Conservation (phyloP, 768 basidiomycete genomes). For the Suillus variegatus region DNA sequence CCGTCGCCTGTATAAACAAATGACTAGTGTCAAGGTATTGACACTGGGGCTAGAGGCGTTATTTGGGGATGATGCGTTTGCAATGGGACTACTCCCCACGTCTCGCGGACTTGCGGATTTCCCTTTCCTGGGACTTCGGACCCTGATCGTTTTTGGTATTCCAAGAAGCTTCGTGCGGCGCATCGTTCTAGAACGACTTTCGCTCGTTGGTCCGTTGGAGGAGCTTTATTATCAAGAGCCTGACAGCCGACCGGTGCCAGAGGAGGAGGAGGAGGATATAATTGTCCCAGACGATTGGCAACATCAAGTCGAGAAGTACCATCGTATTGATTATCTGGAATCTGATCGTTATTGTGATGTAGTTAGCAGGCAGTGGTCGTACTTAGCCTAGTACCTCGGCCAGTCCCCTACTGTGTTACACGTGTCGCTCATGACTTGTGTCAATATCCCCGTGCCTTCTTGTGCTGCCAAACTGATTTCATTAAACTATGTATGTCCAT, state of each 20-base stretch:
- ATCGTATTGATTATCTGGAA: background rate
- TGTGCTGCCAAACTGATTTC: background rate
- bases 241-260: background rate
- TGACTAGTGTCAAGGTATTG: background rate
- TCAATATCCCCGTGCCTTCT: background rate
- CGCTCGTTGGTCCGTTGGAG: background rate
- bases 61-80: background rate
- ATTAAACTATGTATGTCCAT: background rate
- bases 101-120: background rate
- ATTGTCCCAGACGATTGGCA: background rate
- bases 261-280: background rate
- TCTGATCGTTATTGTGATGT: background rate
- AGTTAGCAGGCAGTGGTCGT: background rate
- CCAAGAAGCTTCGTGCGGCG: background rate
- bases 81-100: background rate
- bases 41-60: background rate
- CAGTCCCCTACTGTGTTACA: background rate
- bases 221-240: background rate
- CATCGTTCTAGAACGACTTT: background rate
- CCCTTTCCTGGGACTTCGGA: background rate
- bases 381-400: background rate
- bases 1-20: background rate
- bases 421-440: background rate
- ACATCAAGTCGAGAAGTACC: background rate
- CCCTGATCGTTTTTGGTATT: background rate